phyloP scores from a whole-genome alignment of 2,329 filamentous ascomycete species.

The Cytospora schulzeri region DNA sequence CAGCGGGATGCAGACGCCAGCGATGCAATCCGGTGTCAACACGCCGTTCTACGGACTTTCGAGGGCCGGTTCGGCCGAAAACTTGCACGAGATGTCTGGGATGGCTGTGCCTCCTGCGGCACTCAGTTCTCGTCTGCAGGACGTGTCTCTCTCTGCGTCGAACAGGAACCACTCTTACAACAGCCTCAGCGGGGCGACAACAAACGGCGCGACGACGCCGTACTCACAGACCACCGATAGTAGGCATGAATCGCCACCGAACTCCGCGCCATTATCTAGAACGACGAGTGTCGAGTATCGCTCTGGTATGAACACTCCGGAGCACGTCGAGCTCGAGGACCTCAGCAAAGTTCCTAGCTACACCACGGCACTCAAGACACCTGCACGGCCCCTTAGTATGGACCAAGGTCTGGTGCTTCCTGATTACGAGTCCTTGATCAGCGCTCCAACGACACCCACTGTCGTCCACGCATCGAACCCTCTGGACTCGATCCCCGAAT shows the following conservation, averaged over 20 bases:
- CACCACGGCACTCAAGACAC: conserved; percentile 69
- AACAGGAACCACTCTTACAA: conserved; percentile 50
- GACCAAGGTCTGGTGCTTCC: conserved; percentile 57
- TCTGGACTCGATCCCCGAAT: conserved; percentile 37
- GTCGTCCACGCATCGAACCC: conserved; percentile 39
- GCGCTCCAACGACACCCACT: conserved; percentile 52
- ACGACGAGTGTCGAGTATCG: conserved; percentile 55
- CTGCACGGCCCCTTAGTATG: conserved; percentile 56
- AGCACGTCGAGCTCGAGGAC: conserved; percentile 63
- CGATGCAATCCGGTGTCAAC: conserved; percentile 69
- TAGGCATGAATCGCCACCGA: conserved; percentile 44
- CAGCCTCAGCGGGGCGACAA: conserved; percentile 36
- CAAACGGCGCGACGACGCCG: conserved; percentile 41
- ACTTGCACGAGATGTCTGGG: conserved; percentile 64
- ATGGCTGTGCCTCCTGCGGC: conserved; percentile 52
- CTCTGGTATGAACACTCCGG: conserved; percentile 57
- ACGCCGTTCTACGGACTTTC: conserved; percentile 77
- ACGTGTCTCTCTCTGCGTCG: conserved; percentile 58
- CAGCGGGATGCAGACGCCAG: conserved; percentile 62
- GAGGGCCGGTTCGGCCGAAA: conserved; percentile 78
- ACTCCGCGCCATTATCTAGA: conserved; percentile 53
- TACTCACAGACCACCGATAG: conserved; percentile 41
- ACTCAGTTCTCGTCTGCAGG: conserved; percentile 69
- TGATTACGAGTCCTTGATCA: conserved; percentile 66
- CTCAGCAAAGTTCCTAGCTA: conserved; percentile 78